These are phyloP conservation scores for Boletus insuetus DNA, from an alignment of 768 basidiomycete genomes.

Conservation along the genomic window DNA sequence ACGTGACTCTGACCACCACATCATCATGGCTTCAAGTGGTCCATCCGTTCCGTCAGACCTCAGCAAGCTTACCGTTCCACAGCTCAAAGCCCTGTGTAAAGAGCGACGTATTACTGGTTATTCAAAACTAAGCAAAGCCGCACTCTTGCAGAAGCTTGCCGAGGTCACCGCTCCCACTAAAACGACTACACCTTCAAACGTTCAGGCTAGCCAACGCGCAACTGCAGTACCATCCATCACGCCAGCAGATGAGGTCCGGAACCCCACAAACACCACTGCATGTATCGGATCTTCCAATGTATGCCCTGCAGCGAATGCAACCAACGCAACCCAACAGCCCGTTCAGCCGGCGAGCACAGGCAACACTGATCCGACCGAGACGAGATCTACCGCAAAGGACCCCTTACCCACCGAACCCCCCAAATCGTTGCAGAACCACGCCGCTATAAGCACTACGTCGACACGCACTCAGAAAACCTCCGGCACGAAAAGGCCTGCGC, in stretches of 20 bases:
- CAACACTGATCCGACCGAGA: background rate
- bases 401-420: background rate
- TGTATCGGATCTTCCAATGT: background rate
- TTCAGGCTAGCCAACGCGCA: background rate
- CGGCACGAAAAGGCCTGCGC: slow-evolving; percentile 18
- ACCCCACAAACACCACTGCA: background rate
- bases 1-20: background rate
- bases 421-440: background rate
- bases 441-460: background rate
- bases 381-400: background rate
- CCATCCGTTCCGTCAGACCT: slow-evolving; percentile 13
- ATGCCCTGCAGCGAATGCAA: background rate
- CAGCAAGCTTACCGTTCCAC: slow-evolving; percentile 51
- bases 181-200: background rate
- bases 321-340: background rate
- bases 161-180: background rate
- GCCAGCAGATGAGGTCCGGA: background rate
- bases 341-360: background rate
- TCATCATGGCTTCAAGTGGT: slow-evolving; percentile 9
- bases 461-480: background rate
- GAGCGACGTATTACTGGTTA: slow-evolving; percentile 59
- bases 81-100: slow-evolving; percentile 68
- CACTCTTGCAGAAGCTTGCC: slow-evolving; percentile 49
- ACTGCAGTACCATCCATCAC: background rate
- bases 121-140: slow-evolving; percentile 62